Evolutionary conservation across 139 green algal species (phyloP), one percentile per base, ranked within the genome.

Genomic region (Ettlia oleoabundans): DNA sequence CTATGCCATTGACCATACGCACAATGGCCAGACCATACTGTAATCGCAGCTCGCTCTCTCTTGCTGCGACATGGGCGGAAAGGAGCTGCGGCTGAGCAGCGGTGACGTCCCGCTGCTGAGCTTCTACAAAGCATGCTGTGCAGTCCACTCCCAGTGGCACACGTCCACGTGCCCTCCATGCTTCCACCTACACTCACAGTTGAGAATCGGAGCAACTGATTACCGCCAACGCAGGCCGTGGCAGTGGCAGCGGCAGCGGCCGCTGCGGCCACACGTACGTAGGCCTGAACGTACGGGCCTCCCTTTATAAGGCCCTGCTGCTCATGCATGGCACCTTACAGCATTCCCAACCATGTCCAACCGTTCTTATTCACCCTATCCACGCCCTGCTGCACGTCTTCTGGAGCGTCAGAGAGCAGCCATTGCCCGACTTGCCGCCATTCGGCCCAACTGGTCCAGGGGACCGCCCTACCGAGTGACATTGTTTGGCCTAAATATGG

Each of bases 1-100:
- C 83, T 18, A 97, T 90, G 72, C 94, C 94, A 67, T 97, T 97
- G 32, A 97, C 93, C 67, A 97, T 77, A 67, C 93, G 84, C 19
- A 94, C 84, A 5, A 94, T 41, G 7, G 85, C 72, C 81, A 91
- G 86, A 33, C 80, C 70, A 64, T 93, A 93, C 65, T 93, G 84
- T 71, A 94, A 41, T 3, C 89, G 83, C 61, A 92, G 79, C 35
- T 81, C 40, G 33, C 53, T 67, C 9, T 86, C 74, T 52, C 62
- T 37, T 30, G 74, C n/a, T 2, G 47, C 41, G 10, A 62, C 37
- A 69, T 18, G 47, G 22, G 62, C 4, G 64, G 63, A 0, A 1
- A 21, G 32, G 0, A 18, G 47, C 40, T 62, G 37, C 38, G 8
- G 19, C n/a, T 5, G 55, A 7, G 0, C 26, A 28, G 47, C 62